These are phyloP conservation scores for Boletus sp. DNA, from an alignment of 1,284 basidiomycete species.

Conservation along the genomic window DNA sequence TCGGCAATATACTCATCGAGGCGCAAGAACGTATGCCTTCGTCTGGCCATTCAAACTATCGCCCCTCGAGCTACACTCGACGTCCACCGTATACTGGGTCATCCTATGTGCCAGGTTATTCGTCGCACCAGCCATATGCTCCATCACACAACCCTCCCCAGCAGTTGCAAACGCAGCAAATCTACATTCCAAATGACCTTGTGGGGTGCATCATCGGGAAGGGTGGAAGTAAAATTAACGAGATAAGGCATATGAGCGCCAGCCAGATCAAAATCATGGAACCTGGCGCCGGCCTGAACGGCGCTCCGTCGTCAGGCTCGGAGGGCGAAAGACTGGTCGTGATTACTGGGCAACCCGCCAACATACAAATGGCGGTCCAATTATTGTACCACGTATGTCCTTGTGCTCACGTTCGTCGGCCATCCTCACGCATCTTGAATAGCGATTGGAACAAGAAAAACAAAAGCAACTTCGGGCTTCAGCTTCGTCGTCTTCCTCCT, in stretches of 20 bases:
- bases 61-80: constrained; percentile 51
- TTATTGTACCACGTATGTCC: constrained; percentile 82
- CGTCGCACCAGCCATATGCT: constrained; percentile 44
- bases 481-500: constrained; percentile 31
- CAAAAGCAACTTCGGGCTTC: constrained; percentile 69
- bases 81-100: constrained; percentile 55
- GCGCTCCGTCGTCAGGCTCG: constrained; percentile 60
- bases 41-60: constrained; percentile 51
- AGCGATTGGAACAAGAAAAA: constrained; percentile 87
- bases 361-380: constrained; percentile 96
- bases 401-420: constrained; percentile 2
- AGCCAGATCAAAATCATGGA: constrained; percentile 99
- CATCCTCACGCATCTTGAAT: constrained; percentile 15
- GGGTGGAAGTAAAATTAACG: constrained; percentile 98
- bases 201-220: constrained; percentile 99
- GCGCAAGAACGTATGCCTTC: constrained; percentile 85
- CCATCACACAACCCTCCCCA: constrained; percentile 39
- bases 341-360: constrained; percentile 89
- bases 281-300: constrained; percentile 78
- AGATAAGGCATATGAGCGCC: constrained; percentile 91
- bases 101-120: constrained; percentile 67
- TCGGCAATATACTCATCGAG: constrained; percentile 94
- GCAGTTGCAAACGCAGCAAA: constrained; percentile 92
- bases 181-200: constrained; percentile 97
- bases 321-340: constrained; percentile 89